A percentile compares a stretch with the other conserved stretches of the same genome.
Conservation (phyloP, 2,329 filamentous ascomycete genomes). For the Hypomyces rosellus region DNA sequence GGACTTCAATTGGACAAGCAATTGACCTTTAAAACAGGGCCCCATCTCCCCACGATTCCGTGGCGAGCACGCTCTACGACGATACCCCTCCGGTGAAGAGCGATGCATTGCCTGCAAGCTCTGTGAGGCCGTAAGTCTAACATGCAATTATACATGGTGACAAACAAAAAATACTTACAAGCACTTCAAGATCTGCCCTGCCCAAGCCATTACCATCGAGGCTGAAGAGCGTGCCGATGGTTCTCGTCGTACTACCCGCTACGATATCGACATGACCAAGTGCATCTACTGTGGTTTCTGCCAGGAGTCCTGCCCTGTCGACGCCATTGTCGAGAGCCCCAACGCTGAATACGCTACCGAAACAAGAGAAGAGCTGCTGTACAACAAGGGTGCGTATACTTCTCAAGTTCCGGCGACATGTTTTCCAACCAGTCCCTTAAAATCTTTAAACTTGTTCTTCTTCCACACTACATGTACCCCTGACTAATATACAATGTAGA, state of each 20-base stretch:
- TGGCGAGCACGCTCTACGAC: slow-evolving; percentile 91
- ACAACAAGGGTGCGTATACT: slow-evolving; percentile 69
- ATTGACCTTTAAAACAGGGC: slow-evolving; percentile 45
- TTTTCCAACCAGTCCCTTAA: background rate
- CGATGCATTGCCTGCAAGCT: slow-evolving; percentile 99
- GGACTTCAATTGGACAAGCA: background rate
- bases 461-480: background rate
- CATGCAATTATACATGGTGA: background rate
- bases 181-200: slow-evolving; percentile 69
- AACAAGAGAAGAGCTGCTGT: slow-evolving; percentile 84
- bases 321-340: slow-evolving; percentile 69
- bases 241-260: slow-evolving; percentile 88
- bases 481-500: slow-evolving; percentile 39
- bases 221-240: slow-evolving; percentile 97
- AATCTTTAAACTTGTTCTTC: background rate
- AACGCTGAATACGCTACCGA: slow-evolving; percentile 59
- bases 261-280: slow-evolving; percentile 99
- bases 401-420: background rate
- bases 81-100: slow-evolving; percentile 96
- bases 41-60: slow-evolving; percentile 97
- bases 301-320: slow-evolving; percentile 97
- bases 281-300: slow-evolving; percentile 99
- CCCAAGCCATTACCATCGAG: slow-evolving; percentile 97
- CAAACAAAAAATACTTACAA: background rate
- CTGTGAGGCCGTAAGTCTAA: slow-evolving; percentile 70